Conservation (phyloP, 2,329 filamentous ascomycete species). For the Fusarium xylarioides region DNA sequence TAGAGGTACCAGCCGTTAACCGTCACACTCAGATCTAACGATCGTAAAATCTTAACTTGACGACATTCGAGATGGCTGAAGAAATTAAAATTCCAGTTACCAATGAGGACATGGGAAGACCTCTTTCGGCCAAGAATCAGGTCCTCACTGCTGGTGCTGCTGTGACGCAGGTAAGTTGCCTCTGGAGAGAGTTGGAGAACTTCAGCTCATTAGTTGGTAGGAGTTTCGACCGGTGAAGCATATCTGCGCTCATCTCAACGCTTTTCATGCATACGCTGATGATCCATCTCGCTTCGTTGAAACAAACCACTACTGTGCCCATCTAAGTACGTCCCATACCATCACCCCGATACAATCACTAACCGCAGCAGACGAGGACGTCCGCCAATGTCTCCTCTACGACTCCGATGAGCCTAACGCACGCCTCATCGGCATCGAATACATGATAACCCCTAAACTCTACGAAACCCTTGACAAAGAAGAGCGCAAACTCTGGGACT, state of each 20-base stretch:
- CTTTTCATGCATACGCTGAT: conserved; percentile 84
- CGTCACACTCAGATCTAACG: not conserved
- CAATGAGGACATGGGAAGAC: conserved; percentile 52
- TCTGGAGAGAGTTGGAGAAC: rapidly evolving
- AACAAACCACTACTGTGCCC: conserved; percentile 85
- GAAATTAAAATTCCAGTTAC: conserved; percentile 17
- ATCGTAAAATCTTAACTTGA: conserved; percentile 19
- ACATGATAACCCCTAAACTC: conserved; percentile 79
- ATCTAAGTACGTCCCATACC: conserved; percentile 59
- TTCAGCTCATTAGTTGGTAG: conserved; percentile 44
- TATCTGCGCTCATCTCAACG: conserved; percentile 85
- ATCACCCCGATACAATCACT: conserved; percentile 49
- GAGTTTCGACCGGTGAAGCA: conserved; percentile 76
- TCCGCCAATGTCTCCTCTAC: conserved; percentile 88
- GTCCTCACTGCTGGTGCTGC: conserved; percentile 69
- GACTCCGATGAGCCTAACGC: conserved; percentile 74
- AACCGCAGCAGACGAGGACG: conserved; percentile 57
- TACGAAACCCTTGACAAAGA: conserved; percentile 71
- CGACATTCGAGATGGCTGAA: conserved; percentile 1
- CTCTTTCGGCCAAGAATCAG: conserved; percentile 63
- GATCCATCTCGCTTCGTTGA: conserved; percentile 76
- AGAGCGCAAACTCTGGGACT: conserved; percentile 83
- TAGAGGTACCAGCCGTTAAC: not conserved
- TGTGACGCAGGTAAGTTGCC: conserved; percentile 59
- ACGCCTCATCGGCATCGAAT: conserved; percentile 84